A percentile compares a stretch with the other conserved stretches of the same genome.
Evolutionary conservation across 331 rosid genomes (phyloP).

Genomic region (Spiraea crenata): DNA sequence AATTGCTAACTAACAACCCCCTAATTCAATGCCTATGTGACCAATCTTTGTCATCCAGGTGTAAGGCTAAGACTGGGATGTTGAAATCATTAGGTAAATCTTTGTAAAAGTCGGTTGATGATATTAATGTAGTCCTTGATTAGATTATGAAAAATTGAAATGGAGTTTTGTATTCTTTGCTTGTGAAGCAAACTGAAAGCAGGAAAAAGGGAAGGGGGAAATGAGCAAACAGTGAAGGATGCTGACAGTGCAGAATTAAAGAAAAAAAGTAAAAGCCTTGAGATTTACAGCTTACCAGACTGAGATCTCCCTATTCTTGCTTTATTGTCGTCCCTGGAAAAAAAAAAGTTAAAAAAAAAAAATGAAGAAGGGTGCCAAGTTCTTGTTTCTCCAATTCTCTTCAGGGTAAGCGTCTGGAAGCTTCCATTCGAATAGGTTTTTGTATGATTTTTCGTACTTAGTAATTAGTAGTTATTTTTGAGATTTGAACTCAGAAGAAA

Average conservation of each 20-base stretch:
- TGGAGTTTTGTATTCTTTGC: conserved; percentile 52
- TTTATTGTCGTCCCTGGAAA: background rate
- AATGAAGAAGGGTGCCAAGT: background rate
- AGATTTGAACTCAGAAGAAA: no score
- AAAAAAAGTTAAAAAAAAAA: background rate
- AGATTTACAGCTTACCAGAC: conserved; percentile 60
- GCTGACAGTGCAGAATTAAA: conserved; percentile 30
- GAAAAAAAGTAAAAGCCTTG: conserved; percentile 46
- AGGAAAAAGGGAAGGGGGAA: conserved; percentile 33
- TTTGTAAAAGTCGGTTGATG: conserved; percentile 20
- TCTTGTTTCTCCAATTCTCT: no score
- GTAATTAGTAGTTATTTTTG: no score
- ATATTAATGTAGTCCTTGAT: conserved; percentile 9
- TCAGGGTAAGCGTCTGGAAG: no score
- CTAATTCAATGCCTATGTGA: background rate
- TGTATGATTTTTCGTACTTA: no score
- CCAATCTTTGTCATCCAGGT: conserved; percentile 31
- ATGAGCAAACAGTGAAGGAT: conserved; percentile 24
- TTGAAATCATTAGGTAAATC: conserved; percentile 26
- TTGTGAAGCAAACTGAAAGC: conserved; percentile 55
- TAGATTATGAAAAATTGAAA: conserved; percentile 23
- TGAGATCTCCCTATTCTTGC: conserved; percentile 36
- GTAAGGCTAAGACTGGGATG: conserved; percentile 32
- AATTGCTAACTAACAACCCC: conserved; percentile 36
- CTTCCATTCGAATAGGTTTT: no score